Conservation (phyloP, 345 rosid genomes). For the Dovyalis caffra region DNA sequence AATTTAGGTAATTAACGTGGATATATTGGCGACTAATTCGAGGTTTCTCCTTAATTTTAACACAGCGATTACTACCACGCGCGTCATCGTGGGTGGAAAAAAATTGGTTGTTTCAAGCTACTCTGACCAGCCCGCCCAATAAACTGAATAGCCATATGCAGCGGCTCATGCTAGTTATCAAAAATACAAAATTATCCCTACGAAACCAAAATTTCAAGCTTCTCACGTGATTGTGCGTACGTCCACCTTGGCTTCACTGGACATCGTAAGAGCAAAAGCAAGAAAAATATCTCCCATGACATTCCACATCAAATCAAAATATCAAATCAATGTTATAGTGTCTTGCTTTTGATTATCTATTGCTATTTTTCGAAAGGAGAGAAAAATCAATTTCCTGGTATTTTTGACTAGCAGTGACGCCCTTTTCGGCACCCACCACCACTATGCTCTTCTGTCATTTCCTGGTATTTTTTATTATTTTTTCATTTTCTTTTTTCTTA, state of each 20-base stretch:
- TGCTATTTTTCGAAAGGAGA: background rate
- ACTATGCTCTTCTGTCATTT: no score
- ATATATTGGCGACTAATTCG: background rate
- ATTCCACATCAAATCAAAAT: background rate
- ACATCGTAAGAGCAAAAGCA: background rate
- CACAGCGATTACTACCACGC: background rate
- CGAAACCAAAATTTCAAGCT: background rate
- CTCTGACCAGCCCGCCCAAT: background rate
- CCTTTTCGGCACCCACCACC: conserved; percentile 23
- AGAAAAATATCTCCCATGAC: background rate
- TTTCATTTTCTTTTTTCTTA: background rate
- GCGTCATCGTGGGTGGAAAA: background rate
- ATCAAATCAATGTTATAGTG: background rate
- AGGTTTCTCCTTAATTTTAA: background rate
- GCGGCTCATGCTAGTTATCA: background rate
- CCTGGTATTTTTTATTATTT: background rate
- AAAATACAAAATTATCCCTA: background rate
- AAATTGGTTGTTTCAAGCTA: background rate
- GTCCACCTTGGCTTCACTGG: background rate
- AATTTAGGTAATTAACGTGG: background rate
- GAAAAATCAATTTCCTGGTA: background rate
- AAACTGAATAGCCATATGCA: background rate
- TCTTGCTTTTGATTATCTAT: background rate
- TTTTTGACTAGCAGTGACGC: conserved; percentile 27
- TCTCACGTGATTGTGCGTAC: background rate